Base-by-base conservation (phyloP, 352 stramenopile genomes). In the Globisporangium cylindrosporum region DNA sequence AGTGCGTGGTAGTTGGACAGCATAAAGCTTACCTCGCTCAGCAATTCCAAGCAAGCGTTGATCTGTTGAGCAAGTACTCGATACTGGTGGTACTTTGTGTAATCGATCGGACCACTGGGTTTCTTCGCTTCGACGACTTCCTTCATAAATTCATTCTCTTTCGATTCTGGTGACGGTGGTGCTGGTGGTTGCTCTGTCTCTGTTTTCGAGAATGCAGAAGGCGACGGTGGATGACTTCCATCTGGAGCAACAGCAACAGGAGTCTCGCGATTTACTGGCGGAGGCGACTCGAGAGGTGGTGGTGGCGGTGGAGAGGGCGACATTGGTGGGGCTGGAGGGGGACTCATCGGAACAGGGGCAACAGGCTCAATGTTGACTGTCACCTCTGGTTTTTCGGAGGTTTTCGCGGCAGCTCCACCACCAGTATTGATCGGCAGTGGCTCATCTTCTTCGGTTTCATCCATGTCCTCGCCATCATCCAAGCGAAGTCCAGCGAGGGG, bases 1-100 rank as follows among this genome's bases (percentile, higher is more conserved):
- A 20, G 41, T 15, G 41, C n/a, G 41, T 20, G 41, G 36, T 43
- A 4, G 15, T 49, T 20, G 41, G 15, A n/a, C 41, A 49, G n/a
- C 15, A n/a, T 20, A 5, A 49, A 32, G 56, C 82, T 61, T 78
- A 94, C 86, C 78, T 91, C 82, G 32, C 72, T 79, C 27, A 92
- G 76, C 55, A 79, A 77, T 70, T 96, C 88, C 38, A 96, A 77
- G 24, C 88, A 96, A 5, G 66, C 66, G 68, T 96, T 96, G 27
- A 96, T 86, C 29, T 87, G 85, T 53, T 94, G 86, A 25, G 88
- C 88, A 46, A 92, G 75, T 1, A 73, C 59, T 25, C 84, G 81
- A 62, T 96, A 96, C 12, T 82, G 73, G 3, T 81, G 75, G 68
- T 91, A 94, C 15, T 70, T 73, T 14, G 80, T 90, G 54, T 94